These are phyloP conservation scores for Liquidambar formosana DNA, from an alignment of 164 flowering plant genomes.

Conservation along the genomic window DNA sequence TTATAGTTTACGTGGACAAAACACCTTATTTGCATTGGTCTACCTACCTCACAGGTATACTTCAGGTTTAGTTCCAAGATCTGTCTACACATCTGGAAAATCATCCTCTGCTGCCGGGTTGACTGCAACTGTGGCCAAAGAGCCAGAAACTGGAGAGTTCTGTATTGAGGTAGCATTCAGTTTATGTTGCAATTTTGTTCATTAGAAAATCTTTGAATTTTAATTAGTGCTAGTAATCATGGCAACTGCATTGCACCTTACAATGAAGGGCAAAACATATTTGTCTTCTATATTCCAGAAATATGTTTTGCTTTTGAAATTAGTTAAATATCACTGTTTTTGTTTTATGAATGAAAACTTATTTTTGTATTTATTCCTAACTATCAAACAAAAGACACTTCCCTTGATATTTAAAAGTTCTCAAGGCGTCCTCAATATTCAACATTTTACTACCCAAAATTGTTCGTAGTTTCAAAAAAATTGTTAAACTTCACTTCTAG, in stretches of 20 bases:
- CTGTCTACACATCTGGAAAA: constrained; percentile 97
- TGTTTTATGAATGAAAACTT: neutral
- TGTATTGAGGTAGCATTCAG: constrained; percentile 79
- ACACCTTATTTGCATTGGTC: neutral
- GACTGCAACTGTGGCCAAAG: constrained; percentile 99
- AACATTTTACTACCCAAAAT: too few relatives aligned
- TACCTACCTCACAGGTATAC: constrained; percentile 60
- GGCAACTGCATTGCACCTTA: neutral
- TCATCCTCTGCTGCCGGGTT: constrained; percentile 98
- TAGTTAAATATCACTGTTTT: too few relatives aligned
- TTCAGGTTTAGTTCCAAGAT: constrained; percentile 78
- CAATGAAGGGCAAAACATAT: neutral
- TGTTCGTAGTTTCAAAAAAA: too few relatives aligned
- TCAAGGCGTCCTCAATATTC: too few relatives aligned
- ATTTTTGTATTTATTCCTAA: neutral
- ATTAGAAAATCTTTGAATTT: neutral
- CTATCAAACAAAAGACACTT: too few relatives aligned
- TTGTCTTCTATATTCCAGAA: neutral
- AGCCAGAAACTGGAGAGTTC: constrained; percentile 99
- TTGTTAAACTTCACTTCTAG: too few relatives aligned
- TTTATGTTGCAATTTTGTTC: neutral
- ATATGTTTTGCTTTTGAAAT: neutral
- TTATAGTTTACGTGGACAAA: neutral
- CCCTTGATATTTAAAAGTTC: too few relatives aligned
- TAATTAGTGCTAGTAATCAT: neutral